These are phyloP conservation scores for Neurospora sp. DNA, from an alignment of 2,329 filamentous ascomycete species.

Conservation along the genomic window DNA sequence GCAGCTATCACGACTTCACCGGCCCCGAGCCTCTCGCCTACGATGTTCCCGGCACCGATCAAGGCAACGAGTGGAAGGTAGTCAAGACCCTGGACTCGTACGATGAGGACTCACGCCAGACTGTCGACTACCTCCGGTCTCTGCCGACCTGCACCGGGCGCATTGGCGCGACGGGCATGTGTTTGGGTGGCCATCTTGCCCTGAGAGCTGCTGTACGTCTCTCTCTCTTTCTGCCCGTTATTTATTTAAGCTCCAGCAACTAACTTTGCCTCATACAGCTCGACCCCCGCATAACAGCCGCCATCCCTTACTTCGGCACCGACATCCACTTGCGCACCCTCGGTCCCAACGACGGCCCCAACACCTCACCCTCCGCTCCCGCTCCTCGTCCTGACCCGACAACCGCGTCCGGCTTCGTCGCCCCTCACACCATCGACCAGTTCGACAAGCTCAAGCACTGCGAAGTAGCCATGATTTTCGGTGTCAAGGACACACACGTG, in stretches of 20 bases:
- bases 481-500: slow-evolving; percentile 84
- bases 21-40: slow-evolving; percentile 76
- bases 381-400: slow-evolving; percentile 25
- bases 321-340: slow-evolving; percentile 77
- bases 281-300: slow-evolving; percentile 65
- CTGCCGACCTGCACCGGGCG: slow-evolving; percentile 71
- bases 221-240: background rate
- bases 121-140: slow-evolving; percentile 59
- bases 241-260: background rate
- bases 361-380: slow-evolving; percentile 29
- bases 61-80: slow-evolving; percentile 79
- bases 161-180: slow-evolving; percentile 80
- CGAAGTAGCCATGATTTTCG: slow-evolving; percentile 84
- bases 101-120: slow-evolving; percentile 63
- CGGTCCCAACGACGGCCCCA: slow-evolving; percentile 45
- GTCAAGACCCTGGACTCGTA: slow-evolving; percentile 79
- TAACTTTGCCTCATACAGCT: slow-evolving; percentile 33
- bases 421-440: slow-evolving; percentile 39
- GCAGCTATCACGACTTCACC: slow-evolving; percentile 88
- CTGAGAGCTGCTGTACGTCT: slow-evolving; percentile 43
- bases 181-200: slow-evolving; percentile 80
- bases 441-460: slow-evolving; percentile 55
- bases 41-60: slow-evolving; percentile 77
- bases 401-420: background rate
- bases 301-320: slow-evolving; percentile 84